Base-by-base conservation (phyloP, 2,329 filamentous ascomycete species). In the Fusarium continuum region DNA sequence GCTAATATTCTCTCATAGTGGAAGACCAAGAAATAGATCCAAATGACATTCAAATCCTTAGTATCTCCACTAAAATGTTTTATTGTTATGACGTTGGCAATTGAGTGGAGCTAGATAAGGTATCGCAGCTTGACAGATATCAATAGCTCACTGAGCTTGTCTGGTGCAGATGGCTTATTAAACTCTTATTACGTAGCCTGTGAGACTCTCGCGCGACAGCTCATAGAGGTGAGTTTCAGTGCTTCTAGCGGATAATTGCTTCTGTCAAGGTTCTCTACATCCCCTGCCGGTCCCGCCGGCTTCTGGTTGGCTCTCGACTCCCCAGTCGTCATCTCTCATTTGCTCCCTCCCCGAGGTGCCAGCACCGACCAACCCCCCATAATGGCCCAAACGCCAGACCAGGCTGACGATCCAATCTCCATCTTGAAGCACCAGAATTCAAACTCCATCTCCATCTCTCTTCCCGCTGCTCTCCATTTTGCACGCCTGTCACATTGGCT, bases 331-430 rank as follows among this genome's bases (percentile, higher is more conserved):
- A 43, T 29, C 40, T 60, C 47, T 61, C 60, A 69, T 64, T 68
- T 63, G 55, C 45, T 56, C 35, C 31, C 54, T 55, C 62, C 56
- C 54, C n/a, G 38, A 55, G 55, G 58, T 57, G 56, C 61, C 66
- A 70, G 65, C 66, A 67, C 62, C 67, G 58, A 66, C 65, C 63
- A 64, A 64, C 53, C 63, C 64, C 64, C 64, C 67, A 67, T 65
- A 67, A 50, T 65, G 47, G 61, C 36, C 61, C 61, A 59, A 57
- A 63, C 59, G 43, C 55, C 56, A n/a, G n/a, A n/a, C 36, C 54
- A 63, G 61, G 66, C 67, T 69, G 67, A 66, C 54, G 59, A 65
- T 67, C 47, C 54, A 62, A 65, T 67, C 60, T 67, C 64, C 50
- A 64, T 68, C 53, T 49, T 38, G 44, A 63, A 60, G 46, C 40